Conservation (phyloP, 352 stramenopile genomes). For the Phytophthora litchii region DNA sequence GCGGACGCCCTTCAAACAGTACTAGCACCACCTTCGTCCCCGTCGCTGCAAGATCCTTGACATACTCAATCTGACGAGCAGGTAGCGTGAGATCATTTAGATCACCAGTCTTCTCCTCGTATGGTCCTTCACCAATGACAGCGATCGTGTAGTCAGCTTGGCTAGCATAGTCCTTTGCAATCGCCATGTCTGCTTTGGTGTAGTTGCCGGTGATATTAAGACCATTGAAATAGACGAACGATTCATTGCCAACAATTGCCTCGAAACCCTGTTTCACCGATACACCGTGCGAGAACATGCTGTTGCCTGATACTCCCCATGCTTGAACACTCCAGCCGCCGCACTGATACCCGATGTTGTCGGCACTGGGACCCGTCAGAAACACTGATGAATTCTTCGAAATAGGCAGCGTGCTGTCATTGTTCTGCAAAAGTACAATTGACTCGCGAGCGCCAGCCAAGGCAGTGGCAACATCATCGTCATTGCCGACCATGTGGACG, state of each 20-base stretch:
- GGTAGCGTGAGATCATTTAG: constrained; percentile 69
- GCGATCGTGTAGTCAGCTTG: constrained; percentile 25
- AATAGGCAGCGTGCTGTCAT: constrained; percentile 9
- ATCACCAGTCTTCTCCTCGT: constrained; percentile 83
- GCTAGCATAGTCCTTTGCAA: constrained; percentile 47
- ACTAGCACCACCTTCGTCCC: constrained; percentile 76
- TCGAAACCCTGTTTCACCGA: constrained; percentile 16
- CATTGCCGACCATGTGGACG: constrained; percentile 40
- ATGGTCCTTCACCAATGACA: constrained; percentile 69
- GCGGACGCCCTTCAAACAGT: constrained; percentile 73
- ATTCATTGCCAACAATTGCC: constrained; percentile 8
- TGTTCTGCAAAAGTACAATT: constrained; percentile 17
- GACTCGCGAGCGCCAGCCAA: constrained; percentile 46
- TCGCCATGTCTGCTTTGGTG: constrained; percentile 41
- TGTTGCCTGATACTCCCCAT: constrained; percentile 49
- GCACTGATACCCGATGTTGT: constrained; percentile 66
- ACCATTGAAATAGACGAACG: constrained; percentile 13
- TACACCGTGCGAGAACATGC: constrained; percentile 19
- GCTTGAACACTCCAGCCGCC: constrained; percentile 77
- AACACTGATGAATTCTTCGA: constrained; percentile 9
- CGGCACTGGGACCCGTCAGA: constrained; percentile 17
- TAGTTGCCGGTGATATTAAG: constrained; percentile 29
- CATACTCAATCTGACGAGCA: constrained; percentile 65
- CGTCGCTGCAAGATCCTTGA: constrained; percentile 16
- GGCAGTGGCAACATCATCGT: constrained; percentile 41